These are phyloP conservation scores for Beauveria scarabaeidicola DNA, from an alignment of 2,329 filamentous ascomycete species.

Conservation along the genomic window DNA sequence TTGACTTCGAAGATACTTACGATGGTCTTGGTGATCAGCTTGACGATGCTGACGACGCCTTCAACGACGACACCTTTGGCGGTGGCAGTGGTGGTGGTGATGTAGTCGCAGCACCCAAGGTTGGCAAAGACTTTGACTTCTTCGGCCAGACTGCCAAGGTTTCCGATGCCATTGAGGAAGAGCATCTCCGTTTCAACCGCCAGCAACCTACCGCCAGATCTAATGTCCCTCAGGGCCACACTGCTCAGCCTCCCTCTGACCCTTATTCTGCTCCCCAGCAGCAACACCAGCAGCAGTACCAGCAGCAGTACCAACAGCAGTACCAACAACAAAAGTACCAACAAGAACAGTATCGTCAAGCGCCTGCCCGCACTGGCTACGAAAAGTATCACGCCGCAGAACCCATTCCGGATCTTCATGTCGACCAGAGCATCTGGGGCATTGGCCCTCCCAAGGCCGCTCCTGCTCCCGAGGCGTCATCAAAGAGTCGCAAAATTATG, in stretches of 20 bases:
- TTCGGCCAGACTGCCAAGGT: constrained; percentile 88
- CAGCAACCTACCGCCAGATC: constrained; percentile 52
- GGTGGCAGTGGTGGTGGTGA: constrained; percentile 32
- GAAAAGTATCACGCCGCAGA: constrained; percentile 82
- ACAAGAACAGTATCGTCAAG: constrained; percentile 24
- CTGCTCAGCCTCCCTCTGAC: constrained; percentile 24
- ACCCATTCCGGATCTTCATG: constrained; percentile 81
- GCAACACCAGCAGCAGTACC: constrained; percentile 19
- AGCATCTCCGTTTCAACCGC: constrained; percentile 75
- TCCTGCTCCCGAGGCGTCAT: constrained; percentile 18
- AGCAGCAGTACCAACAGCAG: constrained; percentile 28
- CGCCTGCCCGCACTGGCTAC: constrained; percentile 72
- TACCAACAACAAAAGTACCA: constrained; percentile 25
- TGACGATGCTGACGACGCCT: constrained; percentile 83
- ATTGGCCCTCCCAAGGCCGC: constrained; percentile 48
- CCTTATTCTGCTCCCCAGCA: constrained; percentile 32
- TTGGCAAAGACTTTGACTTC: constrained; percentile 96
- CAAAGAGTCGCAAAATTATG: constrained; percentile 66
- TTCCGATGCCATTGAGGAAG: constrained; percentile 77
- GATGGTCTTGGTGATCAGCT: constrained; percentile 88
- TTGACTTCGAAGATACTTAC: constrained; percentile 94
- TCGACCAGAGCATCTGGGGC: constrained; percentile 90
- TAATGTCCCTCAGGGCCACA: constrained; percentile 25
- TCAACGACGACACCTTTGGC: constrained; percentile 92
- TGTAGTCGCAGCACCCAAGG: constrained; percentile 35